Evolutionary conservation across 306 rosid species (phyloP).

Genomic region (Cucumis cinereus): DNA sequence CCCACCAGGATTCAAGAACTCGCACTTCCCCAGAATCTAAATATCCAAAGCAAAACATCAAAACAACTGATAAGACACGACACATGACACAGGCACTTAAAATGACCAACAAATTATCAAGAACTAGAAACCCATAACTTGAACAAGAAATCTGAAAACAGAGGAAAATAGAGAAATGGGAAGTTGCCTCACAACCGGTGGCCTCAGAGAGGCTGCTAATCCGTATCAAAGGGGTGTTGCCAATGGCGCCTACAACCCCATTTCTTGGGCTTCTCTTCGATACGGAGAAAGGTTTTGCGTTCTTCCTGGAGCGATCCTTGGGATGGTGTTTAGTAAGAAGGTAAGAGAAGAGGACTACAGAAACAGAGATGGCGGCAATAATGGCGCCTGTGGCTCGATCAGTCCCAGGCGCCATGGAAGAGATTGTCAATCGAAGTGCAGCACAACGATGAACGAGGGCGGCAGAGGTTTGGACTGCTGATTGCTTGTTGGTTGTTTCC

Average conservation of each 20-base stretch:
- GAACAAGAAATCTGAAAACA: background rate
- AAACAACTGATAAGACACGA: background rate
- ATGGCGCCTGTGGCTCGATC: conserved; percentile 43
- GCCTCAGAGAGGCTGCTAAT: conserved; percentile 85
- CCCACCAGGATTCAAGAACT: conserved; percentile 92
- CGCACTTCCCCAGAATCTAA: conserved; percentile 88
- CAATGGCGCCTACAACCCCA: conserved; percentile 67
- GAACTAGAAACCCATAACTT: background rate
- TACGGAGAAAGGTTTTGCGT: background rate
- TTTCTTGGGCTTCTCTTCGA: conserved; percentile 15
- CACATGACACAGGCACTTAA: background rate
- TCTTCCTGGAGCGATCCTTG: conserved; percentile 14
- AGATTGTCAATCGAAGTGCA: background rate
- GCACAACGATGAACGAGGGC: background rate
- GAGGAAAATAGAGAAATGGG: background rate
- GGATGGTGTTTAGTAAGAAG: conserved; percentile 26
- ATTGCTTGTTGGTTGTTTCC: background rate
- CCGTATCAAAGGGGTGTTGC: conserved; percentile 81
- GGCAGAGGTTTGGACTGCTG: background rate
- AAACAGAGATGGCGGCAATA: conserved; percentile 33
- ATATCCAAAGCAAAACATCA: background rate
- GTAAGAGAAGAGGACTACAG: conserved; percentile 22
- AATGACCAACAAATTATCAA: background rate
- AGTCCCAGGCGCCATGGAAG: conserved; percentile 43
- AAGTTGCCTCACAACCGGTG: conserved; percentile 66